Conservation (phyloP, 176 grass and related monocot genomes). For the Bothriochloa decipiens region DNA sequence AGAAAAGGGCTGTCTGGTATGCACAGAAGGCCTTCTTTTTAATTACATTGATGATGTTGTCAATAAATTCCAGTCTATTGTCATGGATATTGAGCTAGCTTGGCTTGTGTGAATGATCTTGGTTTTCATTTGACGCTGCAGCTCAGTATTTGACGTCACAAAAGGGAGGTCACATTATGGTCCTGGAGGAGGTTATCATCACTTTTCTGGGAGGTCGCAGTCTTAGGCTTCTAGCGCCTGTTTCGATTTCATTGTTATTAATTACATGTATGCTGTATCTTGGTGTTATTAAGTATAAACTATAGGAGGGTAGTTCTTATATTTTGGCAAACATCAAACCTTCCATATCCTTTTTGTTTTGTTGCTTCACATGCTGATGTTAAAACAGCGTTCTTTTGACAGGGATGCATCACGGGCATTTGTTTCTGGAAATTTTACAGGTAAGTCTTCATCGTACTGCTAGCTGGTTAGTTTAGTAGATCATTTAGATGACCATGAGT, state of each 20-base stretch:
- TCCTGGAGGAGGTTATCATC: conserved; percentile 92
- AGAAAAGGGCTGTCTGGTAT: not conserved
- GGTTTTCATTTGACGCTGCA: conserved; percentile 38
- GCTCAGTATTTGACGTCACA: conserved; percentile 91
- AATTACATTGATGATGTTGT: not conserved
- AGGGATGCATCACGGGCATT: conserved; percentile 96
- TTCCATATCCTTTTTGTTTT: conserved; percentile 15
- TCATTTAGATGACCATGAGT: not conserved
- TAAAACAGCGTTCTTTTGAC: conserved; percentile 33
- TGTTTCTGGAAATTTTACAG: conserved; percentile 97
- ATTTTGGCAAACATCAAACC: conserved; percentile 2
- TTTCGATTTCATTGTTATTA: not conserved
- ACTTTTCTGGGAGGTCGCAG: conserved; percentile 81
- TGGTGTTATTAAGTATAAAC: conserved; percentile 1
- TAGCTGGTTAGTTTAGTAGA: not conserved
- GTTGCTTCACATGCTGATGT: conserved; percentile 40
- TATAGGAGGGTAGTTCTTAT: not conserved
- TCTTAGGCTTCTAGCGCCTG: conserved; percentile 4
- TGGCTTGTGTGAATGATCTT: not conserved
- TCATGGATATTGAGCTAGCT: conserved; percentile 1
- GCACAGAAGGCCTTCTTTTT: not conserved
- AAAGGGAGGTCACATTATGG: conserved; percentile 95
- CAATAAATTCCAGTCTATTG: not conserved
- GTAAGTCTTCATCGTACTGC: conserved; percentile 42
- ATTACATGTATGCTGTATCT: not conserved